Evolutionary conservation across 768 basidiomycete species (phyloP).

Genomic region (Russula earlei): DNA sequence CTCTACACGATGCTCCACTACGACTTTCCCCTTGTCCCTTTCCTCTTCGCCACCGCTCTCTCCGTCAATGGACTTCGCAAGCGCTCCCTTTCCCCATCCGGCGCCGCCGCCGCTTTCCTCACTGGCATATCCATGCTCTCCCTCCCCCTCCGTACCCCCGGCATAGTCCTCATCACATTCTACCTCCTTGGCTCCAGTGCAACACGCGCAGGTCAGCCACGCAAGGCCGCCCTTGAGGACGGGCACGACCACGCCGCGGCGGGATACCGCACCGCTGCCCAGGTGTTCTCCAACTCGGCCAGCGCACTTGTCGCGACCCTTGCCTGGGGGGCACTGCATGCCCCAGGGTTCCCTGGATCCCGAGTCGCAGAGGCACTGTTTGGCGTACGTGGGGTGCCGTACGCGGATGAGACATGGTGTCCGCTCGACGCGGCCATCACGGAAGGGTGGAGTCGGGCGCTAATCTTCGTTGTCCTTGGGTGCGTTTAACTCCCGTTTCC

Average conservation of each 20-base stretch:
- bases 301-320: slow-evolving; percentile 50
- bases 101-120: slow-evolving; percentile 65
- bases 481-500: slow-evolving; percentile 25
- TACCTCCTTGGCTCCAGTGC: slow-evolving; percentile 76
- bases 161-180: slow-evolving; percentile 59
- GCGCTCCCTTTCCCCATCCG: slow-evolving; percentile 66
- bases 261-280: slow-evolving; percentile 69
- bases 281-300: slow-evolving; percentile 76
- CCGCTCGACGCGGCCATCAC: slow-evolving; percentile 38
- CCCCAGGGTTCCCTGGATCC: slow-evolving; percentile 29
- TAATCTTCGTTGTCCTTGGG: slow-evolving; percentile 63
- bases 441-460: slow-evolving; percentile 45
- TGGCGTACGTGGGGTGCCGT: slow-evolving; percentile 23
- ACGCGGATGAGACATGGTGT: slow-evolving; percentile 48
- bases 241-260: slow-evolving; percentile 56
- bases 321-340: slow-evolving; percentile 56
- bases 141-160: slow-evolving; percentile 56
- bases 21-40: slow-evolving; percentile 33
- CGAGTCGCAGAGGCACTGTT: slow-evolving; percentile 14
- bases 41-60: slow-evolving; percentile 43
- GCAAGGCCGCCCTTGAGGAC: slow-evolving; percentile 69
- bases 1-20: slow-evolving; percentile 17
- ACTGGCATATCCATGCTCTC: slow-evolving; percentile 69
- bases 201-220: slow-evolving; percentile 75
- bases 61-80: slow-evolving; percentile 63